Conservation (phyloP, 2,329 filamentous ascomycete genomes). For the Aspergillus quadricinctus region DNA sequence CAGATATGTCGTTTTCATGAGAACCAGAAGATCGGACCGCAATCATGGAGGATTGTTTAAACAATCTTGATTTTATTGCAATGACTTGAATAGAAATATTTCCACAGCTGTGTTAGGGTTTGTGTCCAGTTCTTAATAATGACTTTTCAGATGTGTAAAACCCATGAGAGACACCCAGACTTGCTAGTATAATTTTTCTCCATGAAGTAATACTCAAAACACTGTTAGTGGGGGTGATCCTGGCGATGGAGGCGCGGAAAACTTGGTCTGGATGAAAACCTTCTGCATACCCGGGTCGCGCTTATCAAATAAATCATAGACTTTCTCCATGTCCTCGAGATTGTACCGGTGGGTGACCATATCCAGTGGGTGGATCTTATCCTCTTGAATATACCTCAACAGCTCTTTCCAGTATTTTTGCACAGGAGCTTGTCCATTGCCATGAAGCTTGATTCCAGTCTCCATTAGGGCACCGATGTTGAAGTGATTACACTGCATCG, state of each 20-base stretch:
- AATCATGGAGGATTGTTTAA: not conserved
- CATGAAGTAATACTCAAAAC: slow-evolving; percentile 6
- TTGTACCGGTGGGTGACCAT: slow-evolving; percentile 77
- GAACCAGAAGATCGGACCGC: no score
- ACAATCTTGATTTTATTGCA: not conserved
- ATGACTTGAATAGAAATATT: no score
- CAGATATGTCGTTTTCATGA: no score
- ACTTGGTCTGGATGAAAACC: slow-evolving; percentile 63
- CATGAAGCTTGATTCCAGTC: slow-evolving; percentile 71
- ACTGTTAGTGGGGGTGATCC: slow-evolving; percentile 51
- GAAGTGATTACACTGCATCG: slow-evolving; percentile 66
- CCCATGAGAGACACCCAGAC: not conserved
- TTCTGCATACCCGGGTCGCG: slow-evolving; percentile 71
- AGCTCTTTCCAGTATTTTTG: slow-evolving; percentile 80
- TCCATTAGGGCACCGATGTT: slow-evolving; percentile 83
- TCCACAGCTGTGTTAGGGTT: no score
- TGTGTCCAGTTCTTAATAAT: no score
- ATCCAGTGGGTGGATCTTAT: slow-evolving; percentile 67
- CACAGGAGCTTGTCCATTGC: slow-evolving; percentile 67
- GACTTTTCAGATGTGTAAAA: no score
- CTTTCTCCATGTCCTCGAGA: slow-evolving; percentile 66
- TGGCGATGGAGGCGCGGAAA: slow-evolving; percentile 48
- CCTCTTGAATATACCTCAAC: slow-evolving; percentile 62
- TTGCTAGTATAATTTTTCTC: not conserved
- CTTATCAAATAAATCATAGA: slow-evolving; percentile 60